Evolutionary conservation across 2,329 filamentous ascomycete species (phyloP), one percentile per base, ranked within the genome.

Genomic region (Hypomyces rosellus): DNA sequence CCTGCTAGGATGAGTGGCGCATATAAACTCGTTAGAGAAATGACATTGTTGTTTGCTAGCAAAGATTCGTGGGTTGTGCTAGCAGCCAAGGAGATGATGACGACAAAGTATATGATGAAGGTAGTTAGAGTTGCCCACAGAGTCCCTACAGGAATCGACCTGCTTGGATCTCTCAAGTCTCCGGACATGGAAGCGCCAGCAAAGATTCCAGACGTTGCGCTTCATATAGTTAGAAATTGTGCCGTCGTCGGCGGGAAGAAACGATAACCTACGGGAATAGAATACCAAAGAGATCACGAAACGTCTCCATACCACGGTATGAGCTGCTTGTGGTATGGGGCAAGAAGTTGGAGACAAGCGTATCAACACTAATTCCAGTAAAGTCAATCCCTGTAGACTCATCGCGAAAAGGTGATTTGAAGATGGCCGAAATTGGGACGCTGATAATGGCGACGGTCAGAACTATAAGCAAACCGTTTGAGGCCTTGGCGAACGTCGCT

Each of bases 141-240:
- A 0, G 89, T 95, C n/a, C 89, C 89, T 54, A 81, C 85, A 0
- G 89, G 89, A 48, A 95, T 95, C 1, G 88, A 81, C 65, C 84
- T 88, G 73, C 88, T 92, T 0, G 89, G 89, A 55, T 89, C 85
- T 54, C 80, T 86, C 45, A 95, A 68, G 63, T 95, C 89, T 15
- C 89, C 89, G 7, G 89, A 95, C 89, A 95, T 95, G 58, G 88
- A 92, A 6, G 89, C 89, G 15, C 90, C 90, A 52, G 82, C 77
- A 64, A 81, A 79, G 54, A 80, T 82, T 20, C 78, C 76, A 3
- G 71, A 78, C 1, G 76, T 80, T 18, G 76, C 75, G 36, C 68
- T 71, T 13, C 9, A 9, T 8, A 12, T 38, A 15, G 46, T 54
- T 34, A 54, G 54, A 30, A 18, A 30, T 51, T 6, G 46, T 43